Evolutionary conservation across 2,329 filamentous ascomycete genomes (phyloP).

Genomic region (Sporothrix pseudoabietina): DNA sequence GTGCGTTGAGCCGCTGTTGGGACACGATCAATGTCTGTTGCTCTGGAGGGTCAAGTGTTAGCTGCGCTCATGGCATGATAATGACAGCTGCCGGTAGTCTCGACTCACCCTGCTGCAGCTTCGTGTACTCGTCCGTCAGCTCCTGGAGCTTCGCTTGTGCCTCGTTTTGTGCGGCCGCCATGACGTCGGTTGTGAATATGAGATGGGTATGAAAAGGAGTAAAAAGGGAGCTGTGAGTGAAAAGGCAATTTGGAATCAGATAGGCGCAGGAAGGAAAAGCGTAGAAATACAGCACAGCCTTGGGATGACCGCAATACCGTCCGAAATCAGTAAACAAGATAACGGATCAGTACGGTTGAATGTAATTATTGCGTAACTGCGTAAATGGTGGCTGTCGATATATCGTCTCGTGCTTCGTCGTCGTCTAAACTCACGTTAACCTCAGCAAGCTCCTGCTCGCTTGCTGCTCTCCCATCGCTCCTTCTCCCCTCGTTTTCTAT

Average conservation of each 20-base stretch:
- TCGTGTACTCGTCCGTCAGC: conserved; percentile 84
- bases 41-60: conserved; percentile 56
- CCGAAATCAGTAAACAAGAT: conserved; percentile 7
- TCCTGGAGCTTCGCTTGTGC: conserved; percentile 76
- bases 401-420: neutral
- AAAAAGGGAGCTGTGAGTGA: neutral
- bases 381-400: neutral
- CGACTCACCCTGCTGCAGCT: conserved; percentile 74
- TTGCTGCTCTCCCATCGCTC: neutral
- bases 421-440: neutral
- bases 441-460: neutral
- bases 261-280: neutral
- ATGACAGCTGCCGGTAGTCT: neutral
- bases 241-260: conserved; percentile 16
- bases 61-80: neutral
- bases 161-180: conserved; percentile 52
- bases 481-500: conserved; percentile 21
- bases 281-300: neutral
- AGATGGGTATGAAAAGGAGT: neutral
- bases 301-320: neutral
- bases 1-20: conserved; percentile 88
- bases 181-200: neutral
- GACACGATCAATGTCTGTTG: conserved; percentile 74
- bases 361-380: neutral
- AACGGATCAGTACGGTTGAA: neutral